Conservation (phyloP, 306 rosid species). For the Sindora glabra region DNA sequence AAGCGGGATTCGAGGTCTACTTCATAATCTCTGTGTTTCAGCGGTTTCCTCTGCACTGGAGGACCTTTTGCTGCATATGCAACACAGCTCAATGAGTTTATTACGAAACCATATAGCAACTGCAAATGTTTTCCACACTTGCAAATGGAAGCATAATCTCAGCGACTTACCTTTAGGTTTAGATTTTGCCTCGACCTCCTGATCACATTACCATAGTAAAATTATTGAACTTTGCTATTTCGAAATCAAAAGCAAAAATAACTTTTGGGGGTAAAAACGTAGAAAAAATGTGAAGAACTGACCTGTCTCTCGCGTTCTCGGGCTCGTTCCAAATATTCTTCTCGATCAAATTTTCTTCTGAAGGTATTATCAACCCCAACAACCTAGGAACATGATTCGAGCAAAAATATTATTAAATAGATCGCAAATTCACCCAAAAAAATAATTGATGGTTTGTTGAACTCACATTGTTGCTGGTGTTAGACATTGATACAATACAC, state of each 20-base stretch:
- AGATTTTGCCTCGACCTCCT: conserved; percentile 53
- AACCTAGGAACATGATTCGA: conserved; percentile 23
- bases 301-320: conserved; percentile 93
- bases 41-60: conserved; percentile 80
- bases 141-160: neutral
- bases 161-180: conserved; percentile 60
- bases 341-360: conserved; percentile 92
- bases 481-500: conserved; percentile 37
- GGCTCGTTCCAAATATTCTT: conserved; percentile 87
- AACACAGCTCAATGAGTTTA: neutral
- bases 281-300: neutral
- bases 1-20: conserved; percentile 92
- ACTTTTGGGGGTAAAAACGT: neutral
- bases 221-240: too few species aligned
- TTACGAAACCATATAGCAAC: neutral
- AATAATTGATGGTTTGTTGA: neutral
- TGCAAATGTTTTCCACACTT: too few species aligned
- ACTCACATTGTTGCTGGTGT: conserved; percentile 60
- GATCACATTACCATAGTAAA: conserved; percentile 6
- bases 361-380: conserved; percentile 88
- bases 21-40: conserved; percentile 94
- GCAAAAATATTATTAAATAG: neutral
- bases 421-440: neutral
- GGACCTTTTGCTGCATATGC: conserved; percentile 66
- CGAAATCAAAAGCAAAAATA: neutral